phyloP scores from a whole-genome alignment of 2,329 filamentous ascomycete genomes.

The Xylariaceae sp. region DNA sequence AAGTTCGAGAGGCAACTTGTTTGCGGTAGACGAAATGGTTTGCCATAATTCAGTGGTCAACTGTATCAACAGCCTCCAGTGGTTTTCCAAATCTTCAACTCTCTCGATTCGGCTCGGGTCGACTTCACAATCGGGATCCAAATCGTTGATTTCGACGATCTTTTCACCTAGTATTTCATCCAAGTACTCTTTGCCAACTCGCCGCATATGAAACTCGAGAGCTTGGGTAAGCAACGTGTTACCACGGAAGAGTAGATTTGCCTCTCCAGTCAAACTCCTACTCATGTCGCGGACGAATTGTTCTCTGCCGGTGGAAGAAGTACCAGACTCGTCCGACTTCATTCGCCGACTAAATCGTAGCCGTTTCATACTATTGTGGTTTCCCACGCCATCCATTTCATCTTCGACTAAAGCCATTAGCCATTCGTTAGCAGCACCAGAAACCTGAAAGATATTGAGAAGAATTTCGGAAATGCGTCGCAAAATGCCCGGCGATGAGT shows the following conservation, averaged over 20 bases:
- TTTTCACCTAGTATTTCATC: constrained; percentile 83
- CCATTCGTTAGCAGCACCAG: constrained; percentile 79
- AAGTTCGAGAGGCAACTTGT: constrained; percentile 72
- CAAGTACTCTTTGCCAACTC: constrained; percentile 86
- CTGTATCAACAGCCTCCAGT: constrained; percentile 72
- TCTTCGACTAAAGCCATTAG: constrained; percentile 90
- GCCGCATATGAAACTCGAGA: constrained; percentile 91
- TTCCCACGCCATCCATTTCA: constrained; percentile 90
- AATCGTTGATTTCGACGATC: constrained; percentile 81
- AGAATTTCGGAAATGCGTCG: constrained; percentile 79
- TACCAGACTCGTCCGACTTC: constrained; percentile 64
- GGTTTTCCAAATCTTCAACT: constrained; percentile 68
- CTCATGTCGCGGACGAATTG: constrained; percentile 70
- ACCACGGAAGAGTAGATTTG: constrained; percentile 89
- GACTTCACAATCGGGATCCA: constrained; percentile 89
- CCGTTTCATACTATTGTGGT: constrained; percentile 70
- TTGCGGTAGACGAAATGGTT: constrained; percentile 69
- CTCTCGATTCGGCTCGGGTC: constrained; percentile 74
- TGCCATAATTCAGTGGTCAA: constrained; percentile 83
- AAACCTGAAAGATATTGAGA: constrained; percentile 92
- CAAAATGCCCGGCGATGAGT: constrained; percentile 70
- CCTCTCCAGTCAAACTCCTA: constrained; percentile 76
- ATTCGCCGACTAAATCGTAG: constrained; percentile 65
- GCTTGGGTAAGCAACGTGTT: constrained; percentile 93
- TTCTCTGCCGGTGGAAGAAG: constrained; percentile 61